Conservation (phyloP, 2,329 filamentous ascomycete species). For the Penicillium sp. region DNA sequence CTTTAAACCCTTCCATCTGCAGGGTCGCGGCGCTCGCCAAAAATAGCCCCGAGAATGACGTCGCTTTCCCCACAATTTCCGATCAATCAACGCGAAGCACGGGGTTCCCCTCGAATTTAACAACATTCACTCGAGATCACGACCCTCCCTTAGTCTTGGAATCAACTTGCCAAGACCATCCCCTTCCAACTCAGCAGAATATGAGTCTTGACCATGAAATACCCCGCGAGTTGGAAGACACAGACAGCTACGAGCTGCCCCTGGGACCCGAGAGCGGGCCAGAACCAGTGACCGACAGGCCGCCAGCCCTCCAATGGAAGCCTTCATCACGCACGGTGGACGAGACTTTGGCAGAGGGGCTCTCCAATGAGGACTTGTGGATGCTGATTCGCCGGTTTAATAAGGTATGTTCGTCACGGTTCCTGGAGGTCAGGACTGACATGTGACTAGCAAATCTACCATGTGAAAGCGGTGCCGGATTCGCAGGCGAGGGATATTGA, state of each 20-base stretch:
- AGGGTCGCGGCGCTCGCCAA: not conserved
- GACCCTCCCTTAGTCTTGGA: not conserved
- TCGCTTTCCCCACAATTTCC: not conserved
- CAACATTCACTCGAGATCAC: not conserved
- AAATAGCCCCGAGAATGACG: not conserved
- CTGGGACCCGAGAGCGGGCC: conserved; percentile 1
- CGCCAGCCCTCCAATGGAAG: conserved; percentile 19
- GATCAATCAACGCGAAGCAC: not conserved
- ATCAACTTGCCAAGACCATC: not conserved
- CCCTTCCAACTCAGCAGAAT: not conserved
- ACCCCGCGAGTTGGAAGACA: not conserved
- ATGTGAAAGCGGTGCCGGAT: conserved; percentile 65
- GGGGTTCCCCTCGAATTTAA: not conserved
- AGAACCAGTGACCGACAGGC: conserved; percentile 7
- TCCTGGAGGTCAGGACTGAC: conserved; percentile 5
- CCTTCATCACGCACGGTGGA: conserved; percentile 18
- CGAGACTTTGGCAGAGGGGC: conserved; percentile 60
- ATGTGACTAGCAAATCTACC: conserved; percentile 60
- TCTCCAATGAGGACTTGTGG: conserved; percentile 73
- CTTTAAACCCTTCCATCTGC: not conserved
- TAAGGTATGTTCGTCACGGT: conserved; percentile 51
- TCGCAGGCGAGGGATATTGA: conserved; percentile 67
- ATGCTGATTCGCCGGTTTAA: conserved; percentile 70
- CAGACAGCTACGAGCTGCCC: not conserved
- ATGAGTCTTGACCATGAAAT: conserved; percentile 5